phyloP scores from a whole-genome alignment of 108 stramenopile genomes.

The Nannochloropsis salina region DNA sequence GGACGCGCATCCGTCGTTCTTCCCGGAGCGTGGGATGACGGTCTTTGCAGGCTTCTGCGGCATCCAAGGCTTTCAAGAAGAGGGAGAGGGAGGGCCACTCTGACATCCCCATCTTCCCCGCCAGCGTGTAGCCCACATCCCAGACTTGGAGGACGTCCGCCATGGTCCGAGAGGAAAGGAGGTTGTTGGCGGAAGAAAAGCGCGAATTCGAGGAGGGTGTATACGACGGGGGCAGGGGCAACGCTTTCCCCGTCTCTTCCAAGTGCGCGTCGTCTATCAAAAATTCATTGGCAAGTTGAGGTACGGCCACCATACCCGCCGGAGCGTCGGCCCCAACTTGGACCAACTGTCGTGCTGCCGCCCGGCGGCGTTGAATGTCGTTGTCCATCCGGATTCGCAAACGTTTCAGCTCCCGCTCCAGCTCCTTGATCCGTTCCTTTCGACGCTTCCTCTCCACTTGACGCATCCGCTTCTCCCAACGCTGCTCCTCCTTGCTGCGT shows the following conservation, averaged over 20 bases:
- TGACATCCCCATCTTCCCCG: not conserved
- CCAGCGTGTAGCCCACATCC: not conserved
- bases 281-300: not conserved
- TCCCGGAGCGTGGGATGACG: not conserved
- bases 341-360: not conserved
- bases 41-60: not conserved
- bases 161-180: conserved; percentile 1
- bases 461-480: not conserved
- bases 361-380: not conserved
- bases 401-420: conserved; percentile 10
- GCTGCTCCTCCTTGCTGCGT: conserved; percentile 9
- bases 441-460: not conserved
- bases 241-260: not conserved
- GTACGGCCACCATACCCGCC: not conserved
- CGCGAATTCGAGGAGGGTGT: not conserved
- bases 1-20: not conserved
- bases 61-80: not conserved
- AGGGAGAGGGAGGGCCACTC: conserved; percentile 5
- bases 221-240: not conserved
- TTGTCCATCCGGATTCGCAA: conserved; percentile 10
- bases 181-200: not conserved
- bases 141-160: not conserved
- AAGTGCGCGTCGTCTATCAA: not conserved
- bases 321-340: not conserved
- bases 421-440: not conserved